phyloP scores from a whole-genome alignment of 176 grass and related monocot genomes.

The Triticum turgidum region DNA sequence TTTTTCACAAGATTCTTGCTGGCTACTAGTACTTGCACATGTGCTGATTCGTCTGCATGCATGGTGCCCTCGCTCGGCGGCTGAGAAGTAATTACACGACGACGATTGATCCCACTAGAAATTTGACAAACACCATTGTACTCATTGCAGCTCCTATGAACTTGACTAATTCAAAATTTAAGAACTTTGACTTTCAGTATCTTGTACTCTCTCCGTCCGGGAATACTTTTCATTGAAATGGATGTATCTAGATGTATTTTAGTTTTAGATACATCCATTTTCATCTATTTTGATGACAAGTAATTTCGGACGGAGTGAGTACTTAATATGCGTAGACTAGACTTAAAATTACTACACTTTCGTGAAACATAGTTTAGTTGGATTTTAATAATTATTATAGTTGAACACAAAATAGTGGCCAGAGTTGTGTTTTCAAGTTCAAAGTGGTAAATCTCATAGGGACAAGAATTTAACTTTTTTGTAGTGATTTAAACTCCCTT shows the following conservation, averaged over 20 bases:
- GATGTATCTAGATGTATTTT: too few relatives aligned
- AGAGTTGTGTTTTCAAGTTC: background rate
- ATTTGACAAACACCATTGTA: too few relatives aligned
- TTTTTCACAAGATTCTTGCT: background rate
- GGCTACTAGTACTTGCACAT: background rate
- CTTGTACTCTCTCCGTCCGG: too few relatives aligned
- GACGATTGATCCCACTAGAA: background rate
- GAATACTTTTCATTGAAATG: too few relatives aligned
- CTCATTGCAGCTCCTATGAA: background rate
- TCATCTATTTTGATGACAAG: too few relatives aligned
- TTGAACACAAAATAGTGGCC: background rate
- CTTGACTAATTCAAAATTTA: background rate
- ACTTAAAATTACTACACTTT: background rate
- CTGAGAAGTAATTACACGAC: background rate
- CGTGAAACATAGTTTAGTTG: background rate
- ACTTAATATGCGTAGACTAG: too few relatives aligned
- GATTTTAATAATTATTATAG: background rate
- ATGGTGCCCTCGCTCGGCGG: background rate
- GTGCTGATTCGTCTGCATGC: background rate
- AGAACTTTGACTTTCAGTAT: background rate
- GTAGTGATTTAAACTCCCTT: background rate
- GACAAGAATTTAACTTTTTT: background rate
- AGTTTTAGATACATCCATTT: too few relatives aligned
- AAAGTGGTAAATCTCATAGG: background rate
- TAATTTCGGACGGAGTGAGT: too few relatives aligned